phyloP scores from a whole-genome alignment of 352 stramenopile species.

The Phytophthora palmivora region DNA sequence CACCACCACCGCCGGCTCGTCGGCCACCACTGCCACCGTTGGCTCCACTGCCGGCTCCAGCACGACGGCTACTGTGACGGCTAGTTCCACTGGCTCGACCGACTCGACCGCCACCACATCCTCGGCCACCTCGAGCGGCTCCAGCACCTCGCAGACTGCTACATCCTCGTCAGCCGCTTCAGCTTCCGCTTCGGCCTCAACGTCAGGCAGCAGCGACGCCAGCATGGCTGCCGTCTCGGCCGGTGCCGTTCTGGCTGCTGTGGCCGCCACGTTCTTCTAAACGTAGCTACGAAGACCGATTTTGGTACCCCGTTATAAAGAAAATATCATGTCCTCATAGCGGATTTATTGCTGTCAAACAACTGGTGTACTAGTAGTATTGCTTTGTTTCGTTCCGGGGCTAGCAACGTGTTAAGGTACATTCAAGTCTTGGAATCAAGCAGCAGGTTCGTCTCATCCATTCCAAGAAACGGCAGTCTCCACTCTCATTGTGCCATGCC shows the following conservation, averaged over 20 bases:
- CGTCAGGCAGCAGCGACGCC: slow-evolving; percentile 28
- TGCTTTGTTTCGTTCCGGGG: too few relatives aligned
- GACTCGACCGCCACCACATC: slow-evolving; percentile 8
- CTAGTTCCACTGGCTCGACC: slow-evolving; percentile 19
- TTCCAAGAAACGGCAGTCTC: too few relatives aligned
- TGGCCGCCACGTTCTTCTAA: slow-evolving; percentile 42
- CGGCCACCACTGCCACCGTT: slow-evolving; percentile 13
- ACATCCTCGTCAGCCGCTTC: slow-evolving; percentile 24
- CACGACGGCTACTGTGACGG: slow-evolving; percentile 17
- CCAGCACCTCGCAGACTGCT: slow-evolving; percentile 14
- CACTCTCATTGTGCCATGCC: too few relatives aligned
- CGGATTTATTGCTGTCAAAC: slow-evolving; percentile 15
- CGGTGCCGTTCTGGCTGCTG: slow-evolving; percentile 29
- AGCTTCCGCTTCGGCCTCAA: slow-evolving; percentile 15
- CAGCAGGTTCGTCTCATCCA: too few relatives aligned
- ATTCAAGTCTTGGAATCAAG: too few relatives aligned
- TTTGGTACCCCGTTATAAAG: slow-evolving; percentile 28
- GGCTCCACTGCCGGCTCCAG: slow-evolving; percentile 13
- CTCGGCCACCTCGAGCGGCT: slow-evolving; percentile 24
- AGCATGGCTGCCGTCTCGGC: slow-evolving; percentile 31
- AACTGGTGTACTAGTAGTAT: too few relatives aligned
- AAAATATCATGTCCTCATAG: slow-evolving; percentile 25
- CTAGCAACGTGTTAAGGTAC: too few relatives aligned
- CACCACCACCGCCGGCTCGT: slow-evolving; percentile 13
- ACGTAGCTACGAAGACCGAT: slow-evolving; percentile 12